phyloP scores from a whole-genome alignment of 345 rosid species.

The Pseudoturritis turrita region DNA sequence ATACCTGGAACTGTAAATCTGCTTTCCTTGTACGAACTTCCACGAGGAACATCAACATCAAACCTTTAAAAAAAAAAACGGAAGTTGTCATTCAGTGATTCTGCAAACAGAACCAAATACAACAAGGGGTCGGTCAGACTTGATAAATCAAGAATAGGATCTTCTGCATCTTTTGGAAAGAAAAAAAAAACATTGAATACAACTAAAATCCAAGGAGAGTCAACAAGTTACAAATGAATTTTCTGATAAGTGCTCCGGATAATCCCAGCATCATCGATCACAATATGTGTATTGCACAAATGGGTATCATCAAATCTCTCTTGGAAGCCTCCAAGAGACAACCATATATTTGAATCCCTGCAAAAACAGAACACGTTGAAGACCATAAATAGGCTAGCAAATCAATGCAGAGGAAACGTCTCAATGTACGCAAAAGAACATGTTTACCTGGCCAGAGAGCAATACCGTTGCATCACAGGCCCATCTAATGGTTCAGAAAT shows the following conservation, averaged over 20 bases:
- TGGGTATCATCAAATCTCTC: slow-evolving; percentile 77
- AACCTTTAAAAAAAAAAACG: slow-evolving; percentile 47
- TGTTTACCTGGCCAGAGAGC: slow-evolving; percentile 77
- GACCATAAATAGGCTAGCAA: not conserved
- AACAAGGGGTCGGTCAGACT: not conserved
- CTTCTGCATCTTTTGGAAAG: not conserved
- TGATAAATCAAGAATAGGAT: not conserved
- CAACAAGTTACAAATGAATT: slow-evolving; percentile 64
- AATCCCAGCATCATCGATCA: slow-evolving; percentile 66
- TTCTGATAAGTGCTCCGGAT: slow-evolving; percentile 66
- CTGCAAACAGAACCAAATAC: not conserved
- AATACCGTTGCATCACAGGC: slow-evolving; percentile 73
- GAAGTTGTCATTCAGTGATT: not conserved
- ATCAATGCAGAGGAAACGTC: not conserved
- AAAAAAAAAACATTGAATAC: not conserved
- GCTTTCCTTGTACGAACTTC: slow-evolving; percentile 78
- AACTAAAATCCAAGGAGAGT: not conserved
- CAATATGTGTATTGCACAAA: slow-evolving; percentile 77
- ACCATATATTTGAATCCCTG: slow-evolving; percentile 81
- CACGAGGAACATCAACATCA: slow-evolving; percentile 93
- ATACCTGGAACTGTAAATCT: slow-evolving; percentile 88
- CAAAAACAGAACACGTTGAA: slow-evolving; percentile 5
- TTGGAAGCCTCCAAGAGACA: slow-evolving; percentile 94
- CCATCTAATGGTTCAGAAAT: slow-evolving; percentile 78
- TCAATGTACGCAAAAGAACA: not conserved